These are phyloP conservation scores for Capsella rubella DNA, from an alignment of 441 rosid species.

Conservation along the genomic window DNA sequence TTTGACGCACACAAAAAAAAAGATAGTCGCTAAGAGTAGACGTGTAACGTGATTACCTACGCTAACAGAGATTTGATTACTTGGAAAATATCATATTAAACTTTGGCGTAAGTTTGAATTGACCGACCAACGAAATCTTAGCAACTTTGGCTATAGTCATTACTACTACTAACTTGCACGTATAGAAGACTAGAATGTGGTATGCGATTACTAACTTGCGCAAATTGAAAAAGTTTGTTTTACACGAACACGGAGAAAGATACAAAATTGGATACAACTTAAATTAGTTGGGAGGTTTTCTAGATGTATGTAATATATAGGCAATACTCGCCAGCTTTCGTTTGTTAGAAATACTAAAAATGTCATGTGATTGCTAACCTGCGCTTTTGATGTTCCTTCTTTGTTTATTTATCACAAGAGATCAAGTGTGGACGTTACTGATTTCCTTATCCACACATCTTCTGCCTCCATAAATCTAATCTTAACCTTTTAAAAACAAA, in stretches of 20 bases:
- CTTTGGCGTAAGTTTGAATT: not conserved
- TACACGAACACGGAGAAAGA: no score
- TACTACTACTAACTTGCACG: conserved; percentile 4
- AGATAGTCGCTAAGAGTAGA: not conserved
- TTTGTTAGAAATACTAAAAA: not conserved
- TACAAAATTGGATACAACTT: no score
- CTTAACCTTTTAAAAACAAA: not conserved
- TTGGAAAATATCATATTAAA: not conserved
- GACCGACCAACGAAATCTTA: not conserved
- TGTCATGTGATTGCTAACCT: conserved; percentile 11
- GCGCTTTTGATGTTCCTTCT: conserved; percentile 12
- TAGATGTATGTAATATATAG: no score
- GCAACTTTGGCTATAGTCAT: not conserved
- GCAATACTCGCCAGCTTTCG: no score
- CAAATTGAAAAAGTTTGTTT: not conserved
- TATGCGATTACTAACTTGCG: conserved; percentile 8
- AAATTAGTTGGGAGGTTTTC: no score
- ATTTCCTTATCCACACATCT: conserved; percentile 58
- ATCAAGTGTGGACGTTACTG: conserved; percentile 49
- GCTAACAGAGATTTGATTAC: not conserved
- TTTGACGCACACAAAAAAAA: not conserved
- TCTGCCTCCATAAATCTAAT: conserved; percentile 9
- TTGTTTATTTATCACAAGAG: conserved; percentile 9
- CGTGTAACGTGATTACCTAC: not conserved
- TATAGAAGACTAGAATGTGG: not conserved